Evolutionary conservation across 345 rosid species (phyloP).

Genomic region (Sonneratia caseolaris): DNA sequence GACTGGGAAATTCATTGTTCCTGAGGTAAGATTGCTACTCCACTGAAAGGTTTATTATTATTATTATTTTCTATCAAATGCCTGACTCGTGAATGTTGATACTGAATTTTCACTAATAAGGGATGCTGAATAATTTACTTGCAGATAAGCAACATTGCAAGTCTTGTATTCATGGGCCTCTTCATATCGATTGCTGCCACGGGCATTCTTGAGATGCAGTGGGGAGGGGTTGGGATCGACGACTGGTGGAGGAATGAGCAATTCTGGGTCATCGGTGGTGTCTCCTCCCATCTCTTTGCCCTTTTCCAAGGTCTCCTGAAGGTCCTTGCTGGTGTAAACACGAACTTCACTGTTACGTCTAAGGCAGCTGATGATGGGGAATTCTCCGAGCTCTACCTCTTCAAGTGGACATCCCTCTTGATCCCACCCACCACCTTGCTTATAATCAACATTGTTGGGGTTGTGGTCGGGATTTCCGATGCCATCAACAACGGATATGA

Average conservation of each 20-base stretch:
- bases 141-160: conserved; percentile 57
- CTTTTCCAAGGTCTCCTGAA: conserved; percentile 63
- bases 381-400: conserved; percentile 51
- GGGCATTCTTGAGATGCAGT: conserved; percentile 53
- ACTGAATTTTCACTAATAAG: no score
- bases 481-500: conserved; percentile 63
- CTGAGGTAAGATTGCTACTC: conserved; percentile 29
- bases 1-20: conserved; percentile 60
- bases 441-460: conserved; percentile 45
- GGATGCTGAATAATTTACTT: neutral
- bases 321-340: conserved; percentile 58
- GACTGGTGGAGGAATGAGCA: conserved; percentile 79
- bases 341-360: conserved; percentile 58
- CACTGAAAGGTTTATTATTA: no score
- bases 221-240: conserved; percentile 68
- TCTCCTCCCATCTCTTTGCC: conserved; percentile 53
- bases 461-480: conserved; percentile 45
- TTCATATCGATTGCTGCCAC: conserved; percentile 59
- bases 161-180: conserved; percentile 46
- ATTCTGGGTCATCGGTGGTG: conserved; percentile 72
- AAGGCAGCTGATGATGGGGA: conserved; percentile 57
- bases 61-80: no score
- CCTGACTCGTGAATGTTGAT: no score
- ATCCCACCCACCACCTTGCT: conserved; percentile 51
- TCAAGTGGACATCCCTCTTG: conserved; percentile 58